These are phyloP conservation scores for Magnaporthiopsis incrustans DNA, from an alignment of 2,329 filamentous ascomycete genomes.

Conservation along the genomic window DNA sequence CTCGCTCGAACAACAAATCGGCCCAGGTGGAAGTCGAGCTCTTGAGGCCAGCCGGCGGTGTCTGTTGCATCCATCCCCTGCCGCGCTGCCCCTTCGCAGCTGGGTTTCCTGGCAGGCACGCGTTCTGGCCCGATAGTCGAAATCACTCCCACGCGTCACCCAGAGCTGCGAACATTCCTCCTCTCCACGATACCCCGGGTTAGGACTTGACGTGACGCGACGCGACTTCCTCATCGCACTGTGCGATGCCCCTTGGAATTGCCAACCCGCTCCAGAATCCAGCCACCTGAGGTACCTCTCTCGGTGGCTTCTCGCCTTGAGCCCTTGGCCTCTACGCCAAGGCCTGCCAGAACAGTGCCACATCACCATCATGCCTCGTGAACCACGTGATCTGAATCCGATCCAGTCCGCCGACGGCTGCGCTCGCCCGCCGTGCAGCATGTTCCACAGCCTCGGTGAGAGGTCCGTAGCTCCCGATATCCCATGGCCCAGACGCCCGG, in stretches of 20 bases:
- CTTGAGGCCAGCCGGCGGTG: neutral
- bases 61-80: neutral
- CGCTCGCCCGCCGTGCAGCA: neutral
- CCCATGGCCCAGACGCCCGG: too few relatives aligned
- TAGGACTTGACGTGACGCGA: neutral
- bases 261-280: neutral
- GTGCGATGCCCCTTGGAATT: neutral
- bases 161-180: neutral
- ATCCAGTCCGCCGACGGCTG: neutral
- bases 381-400: neutral
- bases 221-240: neutral
- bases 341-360: neutral
- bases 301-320: neutral
- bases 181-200: neutral
- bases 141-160: neutral
- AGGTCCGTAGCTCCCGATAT: neutral
- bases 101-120: neutral
- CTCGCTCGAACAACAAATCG: neutral
- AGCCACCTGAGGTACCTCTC: neutral
- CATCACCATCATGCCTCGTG: neutral
- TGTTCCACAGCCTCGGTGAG: neutral
- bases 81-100: neutral
- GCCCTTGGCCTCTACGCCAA: neutral
- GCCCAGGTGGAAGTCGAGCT: neutral
- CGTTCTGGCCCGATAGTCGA: neutral